phyloP scores from a whole-genome alignment of 169 alveolate species.

The Plasmodium reichenowi region DNA sequence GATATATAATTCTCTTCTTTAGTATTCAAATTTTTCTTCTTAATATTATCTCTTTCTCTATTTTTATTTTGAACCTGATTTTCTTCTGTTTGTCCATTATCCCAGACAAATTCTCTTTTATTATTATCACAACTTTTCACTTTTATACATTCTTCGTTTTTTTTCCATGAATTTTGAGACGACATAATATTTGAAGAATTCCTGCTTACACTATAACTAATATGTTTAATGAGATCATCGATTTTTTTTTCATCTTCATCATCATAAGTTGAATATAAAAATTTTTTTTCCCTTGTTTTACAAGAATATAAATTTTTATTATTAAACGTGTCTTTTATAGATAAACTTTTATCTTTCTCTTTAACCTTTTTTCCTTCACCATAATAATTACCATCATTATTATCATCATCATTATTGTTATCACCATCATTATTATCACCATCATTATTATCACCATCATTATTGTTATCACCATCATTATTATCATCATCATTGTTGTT shows the following conservation, averaged over 20 bases:
- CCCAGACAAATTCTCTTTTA: background rate
- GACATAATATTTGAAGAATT: constrained; percentile 12
- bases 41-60: background rate
- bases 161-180: background rate
- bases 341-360: too few species aligned
- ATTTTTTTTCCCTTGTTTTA: too few species aligned
- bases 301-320: too few species aligned
- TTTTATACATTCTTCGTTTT: background rate
- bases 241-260: constrained; percentile 16
- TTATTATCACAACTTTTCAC: background rate
- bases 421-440: background rate
- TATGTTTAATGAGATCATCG: constrained; percentile 12
- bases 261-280: background rate
- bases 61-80: background rate
- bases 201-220: background rate
- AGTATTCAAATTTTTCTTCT: background rate
- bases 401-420: background rate
- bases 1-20: background rate
- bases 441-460: background rate
- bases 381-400: background rate
- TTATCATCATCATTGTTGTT: background rate
- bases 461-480: background rate
- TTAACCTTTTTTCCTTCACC: too few species aligned
- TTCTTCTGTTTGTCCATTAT: background rate
- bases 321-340: too few species aligned